Percentiles rank a stretch among this genome's conserved stretches.
Evolutionary conservation across 2,329 filamentous ascomycete species (phyloP).

Genomic region (Ophiosphaerella narmari): DNA sequence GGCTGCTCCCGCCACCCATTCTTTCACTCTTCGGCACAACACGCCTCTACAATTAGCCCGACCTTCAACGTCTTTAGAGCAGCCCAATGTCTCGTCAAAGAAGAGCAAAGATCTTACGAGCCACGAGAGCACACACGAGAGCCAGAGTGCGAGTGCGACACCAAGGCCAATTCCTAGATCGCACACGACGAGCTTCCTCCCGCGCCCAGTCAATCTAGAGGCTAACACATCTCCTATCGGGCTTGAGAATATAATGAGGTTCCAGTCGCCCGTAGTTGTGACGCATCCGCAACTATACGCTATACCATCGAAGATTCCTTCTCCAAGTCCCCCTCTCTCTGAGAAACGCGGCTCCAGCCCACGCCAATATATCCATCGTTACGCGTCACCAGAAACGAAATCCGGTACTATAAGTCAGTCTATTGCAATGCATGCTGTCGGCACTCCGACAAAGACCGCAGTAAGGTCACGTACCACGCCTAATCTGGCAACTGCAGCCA

Average conservation of each 20-base stretch:
- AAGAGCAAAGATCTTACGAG: slow-evolving; percentile 1
- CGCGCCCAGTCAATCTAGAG: slow-evolving; percentile 24
- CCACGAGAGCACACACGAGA: neutral
- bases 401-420: slow-evolving; percentile 20
- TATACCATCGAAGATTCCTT: slow-evolving; percentile 35
- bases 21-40: slow-evolving; percentile 8
- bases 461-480: slow-evolving; percentile 38
- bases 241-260: slow-evolving; percentile 7
- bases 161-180: slow-evolving; percentile 32
- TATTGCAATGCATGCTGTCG: slow-evolving; percentile 7
- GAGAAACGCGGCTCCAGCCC: slow-evolving; percentile 29
- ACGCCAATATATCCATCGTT: slow-evolving; percentile 25
- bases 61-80: slow-evolving; percentile 3
- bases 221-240: slow-evolving; percentile 10
- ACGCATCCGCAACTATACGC: slow-evolving; percentile 8
- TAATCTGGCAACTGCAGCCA: slow-evolving; percentile 26
- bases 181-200: slow-evolving; percentile 41
- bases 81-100: neutral
- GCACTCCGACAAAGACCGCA: slow-evolving; percentile 18
- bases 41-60: slow-evolving; percentile 12
- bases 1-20: slow-evolving; percentile 10
- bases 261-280: slow-evolving; percentile 1
- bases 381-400: slow-evolving; percentile 23
- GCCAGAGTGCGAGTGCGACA: slow-evolving; percentile 15
- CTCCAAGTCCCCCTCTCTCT: slow-evolving; percentile 28